Evolutionary conservation across 306 rosid species (phyloP).

Genomic region (Chamaecrista fasciculata): DNA sequence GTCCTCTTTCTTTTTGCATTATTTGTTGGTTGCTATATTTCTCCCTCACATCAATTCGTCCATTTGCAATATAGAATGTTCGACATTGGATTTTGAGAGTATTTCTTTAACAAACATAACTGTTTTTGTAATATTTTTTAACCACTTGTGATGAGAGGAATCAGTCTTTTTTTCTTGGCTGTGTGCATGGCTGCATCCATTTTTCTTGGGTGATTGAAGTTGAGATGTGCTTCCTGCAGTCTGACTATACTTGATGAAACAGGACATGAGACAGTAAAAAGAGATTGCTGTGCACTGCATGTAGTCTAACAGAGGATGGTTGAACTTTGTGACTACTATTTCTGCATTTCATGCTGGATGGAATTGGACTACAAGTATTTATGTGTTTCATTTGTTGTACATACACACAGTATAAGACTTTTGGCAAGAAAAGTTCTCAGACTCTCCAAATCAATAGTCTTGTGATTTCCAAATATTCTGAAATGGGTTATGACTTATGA

Average conservation of each 20-base stretch:
- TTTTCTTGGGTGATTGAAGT: conserved; percentile 22
- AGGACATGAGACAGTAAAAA: too few relatives aligned
- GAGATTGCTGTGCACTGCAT: too few relatives aligned
- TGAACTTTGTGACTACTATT: background rate
- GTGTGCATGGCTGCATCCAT: too few relatives aligned
- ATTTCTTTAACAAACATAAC: background rate
- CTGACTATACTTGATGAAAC: background rate
- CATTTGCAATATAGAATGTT: conserved; percentile 19
- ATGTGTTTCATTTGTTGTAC: conserved; percentile 9
- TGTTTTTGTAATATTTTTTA: conserved; percentile 6
- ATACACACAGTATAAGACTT: background rate
- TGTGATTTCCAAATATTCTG: background rate
- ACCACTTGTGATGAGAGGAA: conserved; percentile 8
- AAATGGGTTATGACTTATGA: background rate
- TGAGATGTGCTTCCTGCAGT: background rate
- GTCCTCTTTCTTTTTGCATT: background rate
- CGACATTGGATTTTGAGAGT: conserved; percentile 16
- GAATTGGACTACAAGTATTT: background rate
- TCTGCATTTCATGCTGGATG: background rate
- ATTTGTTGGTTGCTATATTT: conserved; percentile 17
- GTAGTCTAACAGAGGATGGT: conserved; percentile 1
- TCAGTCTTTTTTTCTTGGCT: too few relatives aligned
- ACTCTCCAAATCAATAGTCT: background rate
- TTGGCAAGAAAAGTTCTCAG: background rate
- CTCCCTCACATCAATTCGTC: conserved; percentile 12